Evolutionary conservation across 2,329 filamentous ascomycete species (phyloP).

Genomic region (Botryotinia narcissicola): DNA sequence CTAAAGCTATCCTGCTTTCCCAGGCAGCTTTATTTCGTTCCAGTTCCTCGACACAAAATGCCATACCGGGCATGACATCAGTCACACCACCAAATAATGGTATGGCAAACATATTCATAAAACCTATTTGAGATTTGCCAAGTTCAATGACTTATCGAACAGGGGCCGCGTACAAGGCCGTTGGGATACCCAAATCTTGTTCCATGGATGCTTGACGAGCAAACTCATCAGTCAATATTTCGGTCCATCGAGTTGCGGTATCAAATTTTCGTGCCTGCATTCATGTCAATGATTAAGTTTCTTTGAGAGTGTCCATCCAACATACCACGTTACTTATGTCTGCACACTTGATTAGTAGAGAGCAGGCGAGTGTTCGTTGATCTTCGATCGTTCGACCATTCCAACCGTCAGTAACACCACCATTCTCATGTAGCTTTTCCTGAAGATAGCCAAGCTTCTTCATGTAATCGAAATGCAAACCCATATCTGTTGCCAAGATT

Average conservation of each 20-base stretch:
- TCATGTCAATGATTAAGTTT: slow-evolving; percentile 30
- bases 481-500: slow-evolving; percentile 98
- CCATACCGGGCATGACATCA: slow-evolving; percentile 80
- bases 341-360: slow-evolving; percentile 92
- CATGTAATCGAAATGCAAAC: slow-evolving; percentile 96
- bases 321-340: slow-evolving; percentile 97
- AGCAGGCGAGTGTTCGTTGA: slow-evolving; percentile 78
- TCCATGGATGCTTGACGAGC: slow-evolving; percentile 92
- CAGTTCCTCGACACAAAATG: slow-evolving; percentile 80
- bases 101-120: slow-evolving; percentile 94
- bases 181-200: slow-evolving; percentile 78
- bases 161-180: slow-evolving; percentile 81
- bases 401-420: slow-evolving; percentile 66
- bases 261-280: slow-evolving; percentile 77
- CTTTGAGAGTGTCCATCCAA: slow-evolving; percentile 33
- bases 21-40: slow-evolving; percentile 73
- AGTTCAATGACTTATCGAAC: slow-evolving; percentile 81
- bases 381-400: slow-evolving; percentile 72
- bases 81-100: slow-evolving; percentile 87
- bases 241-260: slow-evolving; percentile 84
- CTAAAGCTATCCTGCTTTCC: slow-evolving; percentile 63
- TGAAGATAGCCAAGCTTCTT: slow-evolving; percentile 78
- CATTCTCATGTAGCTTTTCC: slow-evolving; percentile 67
- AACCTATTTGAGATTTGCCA: slow-evolving; percentile 84
- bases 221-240: slow-evolving; percentile 93